Evolutionary conservation across 768 basidiomycete genomes (phyloP).

Genomic region (Auriscalpium vulgare): DNA sequence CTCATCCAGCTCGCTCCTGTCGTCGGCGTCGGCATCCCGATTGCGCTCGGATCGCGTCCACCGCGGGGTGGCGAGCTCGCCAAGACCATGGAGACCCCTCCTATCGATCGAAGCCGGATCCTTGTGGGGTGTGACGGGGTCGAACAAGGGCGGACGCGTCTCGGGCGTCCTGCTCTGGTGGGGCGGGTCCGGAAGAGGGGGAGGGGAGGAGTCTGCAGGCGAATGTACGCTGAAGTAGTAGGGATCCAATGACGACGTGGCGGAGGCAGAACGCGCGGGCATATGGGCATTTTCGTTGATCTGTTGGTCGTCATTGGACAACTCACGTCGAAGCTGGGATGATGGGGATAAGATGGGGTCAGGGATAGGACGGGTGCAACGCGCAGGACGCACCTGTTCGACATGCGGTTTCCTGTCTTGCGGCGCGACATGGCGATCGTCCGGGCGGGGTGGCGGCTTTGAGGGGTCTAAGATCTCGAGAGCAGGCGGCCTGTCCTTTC

Average conservation of each 20-base stretch:
- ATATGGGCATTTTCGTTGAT: slow-evolving; percentile 38
- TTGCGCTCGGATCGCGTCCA: slow-evolving; percentile 59
- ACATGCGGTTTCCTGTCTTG: slow-evolving; percentile 8
- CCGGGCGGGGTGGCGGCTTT: slow-evolving; percentile 25
- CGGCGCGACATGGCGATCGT: slow-evolving; percentile 25
- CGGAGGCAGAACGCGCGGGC: slow-evolving; percentile 60
- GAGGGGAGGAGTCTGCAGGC: slow-evolving; percentile 58
- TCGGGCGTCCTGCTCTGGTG: slow-evolving; percentile 56
- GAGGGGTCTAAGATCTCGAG: slow-evolving; percentile 38
- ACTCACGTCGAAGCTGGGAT: slow-evolving; percentile 40
- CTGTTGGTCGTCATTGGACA: slow-evolving; percentile 28
- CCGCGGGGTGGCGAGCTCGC: slow-evolving; percentile 93
- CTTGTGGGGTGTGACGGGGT: slow-evolving; percentile 64
- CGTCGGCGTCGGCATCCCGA: slow-evolving; percentile 23
- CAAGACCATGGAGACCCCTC: slow-evolving; percentile 83
- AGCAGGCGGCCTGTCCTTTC: slow-evolving; percentile 44
- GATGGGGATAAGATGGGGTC: slow-evolving; percentile 2
- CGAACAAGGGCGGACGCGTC: slow-evolving; percentile 32
- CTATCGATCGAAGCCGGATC: slow-evolving; percentile 82
- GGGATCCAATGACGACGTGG: slow-evolving; percentile 78
- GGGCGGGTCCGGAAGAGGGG: slow-evolving; percentile 29
- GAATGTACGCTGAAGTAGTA: slow-evolving; percentile 78
- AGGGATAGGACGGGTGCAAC: neutral
- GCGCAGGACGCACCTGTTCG: slow-evolving; percentile 6
- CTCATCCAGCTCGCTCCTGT: slow-evolving; percentile 26